Evolutionary conservation across 169 alveolate genomes (phyloP).

Genomic region (Cryptosporidium ubiquitum): DNA sequence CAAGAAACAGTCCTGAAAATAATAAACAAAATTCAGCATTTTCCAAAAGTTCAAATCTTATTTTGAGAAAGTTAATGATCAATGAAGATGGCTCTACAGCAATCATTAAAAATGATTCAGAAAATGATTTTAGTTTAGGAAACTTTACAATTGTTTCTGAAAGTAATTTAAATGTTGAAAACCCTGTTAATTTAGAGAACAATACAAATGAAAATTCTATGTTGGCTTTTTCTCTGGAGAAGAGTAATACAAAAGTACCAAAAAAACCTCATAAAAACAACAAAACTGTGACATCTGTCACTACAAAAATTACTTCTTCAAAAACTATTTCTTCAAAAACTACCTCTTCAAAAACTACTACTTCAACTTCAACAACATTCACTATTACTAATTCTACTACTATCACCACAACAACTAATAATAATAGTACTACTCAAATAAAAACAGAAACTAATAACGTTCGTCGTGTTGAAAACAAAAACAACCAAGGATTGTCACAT

Average conservation of each 20-base stretch:
- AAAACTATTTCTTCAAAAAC: no score
- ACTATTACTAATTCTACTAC: conserved; percentile 24
- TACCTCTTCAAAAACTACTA: background rate
- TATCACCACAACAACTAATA: background rate
- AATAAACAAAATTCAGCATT: background rate
- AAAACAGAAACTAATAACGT: background rate
- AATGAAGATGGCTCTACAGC: background rate
- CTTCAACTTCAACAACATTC: background rate
- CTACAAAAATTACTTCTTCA: background rate
- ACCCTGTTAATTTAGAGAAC: background rate
- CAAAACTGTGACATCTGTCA: background rate
- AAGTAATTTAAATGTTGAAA: background rate
- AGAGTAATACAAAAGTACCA: background rate
- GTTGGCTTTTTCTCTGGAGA: background rate
- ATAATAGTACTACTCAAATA: background rate
- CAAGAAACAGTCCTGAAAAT: background rate
- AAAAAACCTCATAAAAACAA: background rate
- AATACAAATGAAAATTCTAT: background rate
- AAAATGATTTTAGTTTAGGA: background rate
- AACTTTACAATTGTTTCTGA: background rate
- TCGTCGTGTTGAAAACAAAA: background rate
- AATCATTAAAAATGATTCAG: background rate
- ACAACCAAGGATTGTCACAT: background rate
- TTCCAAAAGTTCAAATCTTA: background rate
- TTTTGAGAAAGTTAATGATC: background rate